A percentile compares a stretch with the other conserved stretches of the same genome.
Conservation (phyloP, 2,329 filamentous ascomycete genomes). For the Tolypocladium pustulatum region DNA sequence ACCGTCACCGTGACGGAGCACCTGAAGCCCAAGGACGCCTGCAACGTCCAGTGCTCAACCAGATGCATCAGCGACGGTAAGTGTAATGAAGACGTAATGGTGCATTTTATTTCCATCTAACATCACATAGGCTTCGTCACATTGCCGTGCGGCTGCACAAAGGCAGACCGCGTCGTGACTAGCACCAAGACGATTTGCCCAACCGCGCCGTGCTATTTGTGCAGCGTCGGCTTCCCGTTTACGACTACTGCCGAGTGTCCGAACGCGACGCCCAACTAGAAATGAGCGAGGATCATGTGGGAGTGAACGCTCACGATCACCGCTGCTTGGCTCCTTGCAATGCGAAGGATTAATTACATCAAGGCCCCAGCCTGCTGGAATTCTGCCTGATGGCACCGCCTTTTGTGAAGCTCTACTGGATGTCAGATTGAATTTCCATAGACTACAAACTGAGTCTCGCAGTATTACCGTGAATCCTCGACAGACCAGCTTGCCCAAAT, state of each 20-base stretch:
- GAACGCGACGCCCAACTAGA: not conserved
- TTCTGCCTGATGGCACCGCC: not conserved
- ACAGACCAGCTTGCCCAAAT: too few relatives aligned
- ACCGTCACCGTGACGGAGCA: slow-evolving; percentile 8
- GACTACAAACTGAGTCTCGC: too few relatives aligned
- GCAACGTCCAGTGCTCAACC: slow-evolving; percentile 6
- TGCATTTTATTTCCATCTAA: not conserved
- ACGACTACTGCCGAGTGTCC: slow-evolving; percentile 6
- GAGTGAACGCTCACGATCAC: too few relatives aligned
- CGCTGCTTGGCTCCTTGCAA: too few relatives aligned
- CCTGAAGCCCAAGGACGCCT: slow-evolving; percentile 2
- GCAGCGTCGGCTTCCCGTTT: slow-evolving; percentile 5
- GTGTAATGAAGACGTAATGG: not conserved
- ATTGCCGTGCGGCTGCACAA: slow-evolving; percentile 9
- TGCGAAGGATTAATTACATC: too few relatives aligned
- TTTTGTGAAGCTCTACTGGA: not conserved
- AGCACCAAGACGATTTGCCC: slow-evolving; percentile 8
- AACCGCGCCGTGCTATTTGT: slow-evolving; percentile 5
- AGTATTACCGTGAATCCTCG: too few relatives aligned
- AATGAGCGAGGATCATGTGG: too few relatives aligned
- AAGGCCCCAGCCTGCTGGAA: not conserved
- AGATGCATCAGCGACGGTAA: slow-evolving; percentile 9
- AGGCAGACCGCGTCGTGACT: slow-evolving; percentile 5
- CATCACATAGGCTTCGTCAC: slow-evolving; percentile 5
- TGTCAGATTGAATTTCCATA: too few relatives aligned